Percentiles rank a stretch among this genome's conserved stretches.
Evolutionary conservation across 495 filamentous ascomycete genomes (phyloP).

Genomic region (Talaromyces ruber): DNA sequence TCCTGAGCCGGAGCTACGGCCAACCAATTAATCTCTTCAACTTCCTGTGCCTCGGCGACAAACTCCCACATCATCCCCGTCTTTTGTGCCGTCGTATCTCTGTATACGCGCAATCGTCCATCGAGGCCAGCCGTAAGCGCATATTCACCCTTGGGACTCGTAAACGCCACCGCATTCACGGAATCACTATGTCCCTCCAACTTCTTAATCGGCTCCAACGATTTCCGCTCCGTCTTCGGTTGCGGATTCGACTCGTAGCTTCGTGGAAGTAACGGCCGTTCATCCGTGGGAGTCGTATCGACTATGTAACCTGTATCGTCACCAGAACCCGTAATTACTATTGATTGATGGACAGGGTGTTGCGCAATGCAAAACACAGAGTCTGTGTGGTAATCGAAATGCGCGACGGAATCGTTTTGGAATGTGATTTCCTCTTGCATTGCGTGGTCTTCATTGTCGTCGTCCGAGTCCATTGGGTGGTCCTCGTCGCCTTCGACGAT

Average conservation of each 20-base stretch:
- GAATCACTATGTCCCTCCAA: slow-evolving; percentile 86
- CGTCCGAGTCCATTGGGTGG: slow-evolving; percentile 63
- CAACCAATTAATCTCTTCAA: slow-evolving; percentile 93
- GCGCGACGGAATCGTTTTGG: slow-evolving; percentile 83
- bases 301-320: slow-evolving; percentile 77
- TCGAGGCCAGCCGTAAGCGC: slow-evolving; percentile 82
- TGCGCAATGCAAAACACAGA: slow-evolving; percentile 89
- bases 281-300: slow-evolving; percentile 51
- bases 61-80: slow-evolving; percentile 49
- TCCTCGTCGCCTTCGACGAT: slow-evolving; percentile 60
- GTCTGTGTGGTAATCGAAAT: slow-evolving; percentile 84
- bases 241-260: slow-evolving; percentile 64
- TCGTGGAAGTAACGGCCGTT: slow-evolving; percentile 57
- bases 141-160: slow-evolving; percentile 72
- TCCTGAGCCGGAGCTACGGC: slow-evolving; percentile 59
- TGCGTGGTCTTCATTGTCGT: slow-evolving; percentile 41
- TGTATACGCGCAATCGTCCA: slow-evolving; percentile 55
- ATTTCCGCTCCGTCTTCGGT: slow-evolving; percentile 46
- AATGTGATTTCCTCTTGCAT: slow-evolving; percentile 67
- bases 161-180: slow-evolving; percentile 79
- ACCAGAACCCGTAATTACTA: slow-evolving; percentile 85
- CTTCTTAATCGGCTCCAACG: slow-evolving; percentile 53
- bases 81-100: slow-evolving; percentile 29
- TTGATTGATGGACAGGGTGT: slow-evolving; percentile 68
- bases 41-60: slow-evolving; percentile 67